Percentiles rank a stretch among this genome's conserved stretches.
Conservation (phyloP, 106 monocot species). For the Gastrodia elata region DNA sequence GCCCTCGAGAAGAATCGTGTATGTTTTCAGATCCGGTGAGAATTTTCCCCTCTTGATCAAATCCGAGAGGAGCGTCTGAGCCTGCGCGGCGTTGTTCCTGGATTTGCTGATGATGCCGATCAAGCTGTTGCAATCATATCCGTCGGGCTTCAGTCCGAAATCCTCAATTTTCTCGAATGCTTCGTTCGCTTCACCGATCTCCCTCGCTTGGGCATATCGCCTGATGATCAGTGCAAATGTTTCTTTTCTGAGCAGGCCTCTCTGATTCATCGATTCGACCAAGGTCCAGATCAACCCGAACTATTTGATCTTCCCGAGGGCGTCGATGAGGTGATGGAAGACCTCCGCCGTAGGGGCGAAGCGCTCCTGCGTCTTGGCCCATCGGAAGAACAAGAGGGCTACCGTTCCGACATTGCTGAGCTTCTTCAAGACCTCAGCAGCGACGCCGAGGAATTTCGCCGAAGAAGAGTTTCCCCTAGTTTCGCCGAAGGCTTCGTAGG, state of each 20-base stretch:
- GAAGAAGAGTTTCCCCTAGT: too few relatives aligned
- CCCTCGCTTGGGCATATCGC: slow-evolving; percentile 69
- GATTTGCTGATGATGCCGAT: slow-evolving; percentile 66
- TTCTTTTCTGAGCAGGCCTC: slow-evolving; percentile 40
- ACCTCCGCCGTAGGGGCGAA: slow-evolving; percentile 38
- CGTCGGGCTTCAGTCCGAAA: slow-evolving; percentile 42
- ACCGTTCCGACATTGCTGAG: slow-evolving; percentile 66
- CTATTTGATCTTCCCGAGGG: slow-evolving; percentile 91
- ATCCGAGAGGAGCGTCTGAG: slow-evolving; percentile 51
- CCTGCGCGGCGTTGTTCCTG: slow-evolving; percentile 53
- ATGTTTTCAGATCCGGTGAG: slow-evolving; percentile 67
- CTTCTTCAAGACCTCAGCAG: slow-evolving; percentile 51
- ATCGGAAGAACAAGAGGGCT: slow-evolving; percentile 60
- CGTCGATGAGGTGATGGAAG: slow-evolving; percentile 74
- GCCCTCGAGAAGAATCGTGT: slow-evolving; percentile 82
- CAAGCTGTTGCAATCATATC: slow-evolving; percentile 59
- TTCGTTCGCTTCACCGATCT: slow-evolving; percentile 53
- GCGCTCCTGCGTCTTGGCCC: slow-evolving; percentile 55
- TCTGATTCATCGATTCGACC: slow-evolving; percentile 52
- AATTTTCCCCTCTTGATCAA: slow-evolving; percentile 50
- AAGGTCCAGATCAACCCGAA: slow-evolving; percentile 71
- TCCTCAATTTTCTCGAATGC: slow-evolving; percentile 61
- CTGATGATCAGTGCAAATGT: slow-evolving; percentile 56
- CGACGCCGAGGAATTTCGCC: slow-evolving; percentile 41
- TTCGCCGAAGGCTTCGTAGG: too few relatives aligned